Conservation (phyloP, 805 yeast genomes). For the Wickerhamiella allomyrinae region DNA sequence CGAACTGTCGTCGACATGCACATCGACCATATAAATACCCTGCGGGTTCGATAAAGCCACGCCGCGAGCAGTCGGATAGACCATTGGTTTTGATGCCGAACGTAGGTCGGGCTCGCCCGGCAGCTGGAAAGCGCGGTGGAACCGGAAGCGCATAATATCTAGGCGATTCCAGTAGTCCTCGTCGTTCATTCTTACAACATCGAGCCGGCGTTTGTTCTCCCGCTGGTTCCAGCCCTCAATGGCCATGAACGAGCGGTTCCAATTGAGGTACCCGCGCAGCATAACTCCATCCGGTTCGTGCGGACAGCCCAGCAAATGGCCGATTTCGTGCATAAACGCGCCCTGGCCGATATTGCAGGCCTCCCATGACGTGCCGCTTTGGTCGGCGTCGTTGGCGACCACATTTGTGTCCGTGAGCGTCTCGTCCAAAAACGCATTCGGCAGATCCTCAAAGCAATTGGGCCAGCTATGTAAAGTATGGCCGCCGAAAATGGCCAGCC, state of each 20-base stretch:
- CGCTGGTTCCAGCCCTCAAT: conserved; percentile 38
- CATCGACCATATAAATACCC: conserved; percentile 66
- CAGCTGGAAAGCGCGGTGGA: conserved; percentile 65
- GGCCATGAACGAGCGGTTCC: conserved; percentile 71
- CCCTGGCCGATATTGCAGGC: conserved; percentile 75
- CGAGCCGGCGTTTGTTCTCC: conserved; percentile 14
- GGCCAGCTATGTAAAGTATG: conserved; percentile 93
- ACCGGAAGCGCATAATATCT: conserved; percentile 61
- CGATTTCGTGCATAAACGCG: conserved; percentile 91
- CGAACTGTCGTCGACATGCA: conserved; percentile 43
- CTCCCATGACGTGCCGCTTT: conserved; percentile 85
- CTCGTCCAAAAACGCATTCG: conserved; percentile 56
- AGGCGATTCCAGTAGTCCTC: conserved; percentile 82
- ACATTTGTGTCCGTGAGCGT: conserved; percentile 45
- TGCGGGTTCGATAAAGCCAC: conserved; percentile 37
- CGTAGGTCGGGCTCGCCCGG: conserved; percentile 39
- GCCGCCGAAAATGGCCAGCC: conserved; percentile 83
- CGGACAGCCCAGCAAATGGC: conserved; percentile 82
- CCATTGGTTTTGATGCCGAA: conserved; percentile 30
- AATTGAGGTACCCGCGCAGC: conserved; percentile 70
- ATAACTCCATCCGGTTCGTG: conserved; percentile 84
- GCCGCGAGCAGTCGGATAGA: conserved; percentile 35
- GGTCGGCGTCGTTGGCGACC: conserved; percentile 82
- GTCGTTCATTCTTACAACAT: conserved; percentile 33
- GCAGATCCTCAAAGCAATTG: conserved; percentile 54